These are phyloP conservation scores for Harringtonia lauricola DNA, from an alignment of 2,329 filamentous ascomycete species.

Conservation along the genomic window DNA sequence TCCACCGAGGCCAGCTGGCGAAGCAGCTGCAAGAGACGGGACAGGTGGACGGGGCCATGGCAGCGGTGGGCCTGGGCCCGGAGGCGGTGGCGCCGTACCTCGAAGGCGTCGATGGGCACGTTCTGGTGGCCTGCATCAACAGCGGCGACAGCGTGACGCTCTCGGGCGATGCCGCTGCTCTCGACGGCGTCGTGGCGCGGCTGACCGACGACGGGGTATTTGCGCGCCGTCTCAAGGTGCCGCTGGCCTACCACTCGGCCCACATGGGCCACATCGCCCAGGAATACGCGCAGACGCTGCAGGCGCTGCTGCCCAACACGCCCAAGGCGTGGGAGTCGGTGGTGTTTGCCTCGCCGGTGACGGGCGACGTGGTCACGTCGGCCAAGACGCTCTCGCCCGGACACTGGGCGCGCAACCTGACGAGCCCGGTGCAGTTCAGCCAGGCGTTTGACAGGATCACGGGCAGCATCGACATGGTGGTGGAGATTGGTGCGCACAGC, in stretches of 20 bases:
- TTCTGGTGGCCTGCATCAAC: conserved; percentile 21
- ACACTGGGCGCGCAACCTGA: not conserved
- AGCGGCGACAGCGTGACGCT: not conserved
- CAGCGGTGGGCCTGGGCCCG: conserved; percentile 2
- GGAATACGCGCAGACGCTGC: conserved; percentile 18
- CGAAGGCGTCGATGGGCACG: conserved; percentile 4
- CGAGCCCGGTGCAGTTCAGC: not conserved
- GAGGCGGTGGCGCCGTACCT: not conserved
- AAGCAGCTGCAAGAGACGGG: too few species aligned
- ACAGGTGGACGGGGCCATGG: not conserved
- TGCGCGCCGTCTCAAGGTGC: conserved; percentile 23
- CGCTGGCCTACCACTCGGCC: conserved; percentile 35
- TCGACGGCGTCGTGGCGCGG: not conserved
- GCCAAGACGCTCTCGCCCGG: not conserved
- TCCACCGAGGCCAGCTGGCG: too few species aligned
- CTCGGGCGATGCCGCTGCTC: conserved; percentile 13
- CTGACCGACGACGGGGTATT: conserved; percentile 13
- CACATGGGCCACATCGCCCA: conserved; percentile 28
- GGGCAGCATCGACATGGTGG: too few species aligned
- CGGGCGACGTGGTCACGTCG: not conserved
- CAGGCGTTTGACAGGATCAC: not conserved
- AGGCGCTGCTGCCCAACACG: too few species aligned
- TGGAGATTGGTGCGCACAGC: conserved; percentile 13
- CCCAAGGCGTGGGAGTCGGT: not conserved
- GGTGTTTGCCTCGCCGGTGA: conserved; percentile 2